Percentiles rank a stretch among this genome's conserved stretches.
phyloP scores from a whole-genome alignment of 2,329 filamentous ascomycete species.

The Zopfia rhizophila region DNA sequence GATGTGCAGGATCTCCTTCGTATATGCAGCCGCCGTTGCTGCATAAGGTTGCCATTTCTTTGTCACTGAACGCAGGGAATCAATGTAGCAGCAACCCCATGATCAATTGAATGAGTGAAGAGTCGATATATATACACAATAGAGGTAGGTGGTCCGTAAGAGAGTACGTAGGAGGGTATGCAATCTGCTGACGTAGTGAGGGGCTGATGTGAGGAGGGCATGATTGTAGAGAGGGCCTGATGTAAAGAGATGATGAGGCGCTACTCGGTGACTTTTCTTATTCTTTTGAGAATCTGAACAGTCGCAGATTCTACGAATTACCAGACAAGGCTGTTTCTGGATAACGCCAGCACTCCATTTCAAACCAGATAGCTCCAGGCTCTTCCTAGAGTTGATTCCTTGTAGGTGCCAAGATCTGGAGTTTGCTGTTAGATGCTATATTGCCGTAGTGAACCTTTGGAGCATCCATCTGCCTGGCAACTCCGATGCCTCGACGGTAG shows the following conservation, averaged over 20 bases:
- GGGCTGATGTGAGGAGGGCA: no score
- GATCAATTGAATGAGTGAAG: no score
- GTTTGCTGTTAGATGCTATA: slow-evolving; percentile 5
- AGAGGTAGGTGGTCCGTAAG: no score
- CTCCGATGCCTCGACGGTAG: neutral
- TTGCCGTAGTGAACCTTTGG: slow-evolving; percentile 5
- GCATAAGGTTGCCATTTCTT: slow-evolving; percentile 11
- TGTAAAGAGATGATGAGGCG: no score
- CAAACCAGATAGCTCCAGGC: slow-evolving; percentile 7
- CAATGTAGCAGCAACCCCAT: no score
- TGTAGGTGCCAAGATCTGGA: neutral
- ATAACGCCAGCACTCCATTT: slow-evolving; percentile 8
- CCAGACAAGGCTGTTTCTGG: slow-evolving; percentile 2
- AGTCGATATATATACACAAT: no score
- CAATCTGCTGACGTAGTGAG: no score
- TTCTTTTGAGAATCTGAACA: slow-evolving; percentile 11
- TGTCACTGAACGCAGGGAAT: no score
- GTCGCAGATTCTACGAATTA: slow-evolving; percentile 8
- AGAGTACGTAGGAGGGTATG: no score
- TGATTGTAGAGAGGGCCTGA: no score
- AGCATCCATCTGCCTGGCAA: slow-evolving; percentile 1
- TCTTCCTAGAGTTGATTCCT: slow-evolving; percentile 4
- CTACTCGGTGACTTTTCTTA: no score
- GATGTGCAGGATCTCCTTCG: slow-evolving; percentile 4
- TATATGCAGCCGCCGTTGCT: slow-evolving; percentile 7